Evolutionary conservation across 1,139 yeast genomes (phyloP).

Genomic region (Candida freyschussii): DNA sequence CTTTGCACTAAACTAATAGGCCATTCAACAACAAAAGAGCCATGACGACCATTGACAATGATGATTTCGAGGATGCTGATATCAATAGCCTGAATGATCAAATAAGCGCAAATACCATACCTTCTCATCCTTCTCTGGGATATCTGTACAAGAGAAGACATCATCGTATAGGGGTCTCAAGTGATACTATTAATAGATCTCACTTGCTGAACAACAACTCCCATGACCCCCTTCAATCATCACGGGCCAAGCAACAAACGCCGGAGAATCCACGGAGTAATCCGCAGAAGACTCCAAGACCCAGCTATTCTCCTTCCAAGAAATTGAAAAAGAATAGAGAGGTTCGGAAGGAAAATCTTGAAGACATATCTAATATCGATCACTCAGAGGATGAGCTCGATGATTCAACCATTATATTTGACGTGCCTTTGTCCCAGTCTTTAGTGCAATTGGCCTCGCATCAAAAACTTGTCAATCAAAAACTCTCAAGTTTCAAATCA

Average conservation of each 20-base stretch:
- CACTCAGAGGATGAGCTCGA: constrained; percentile 53
- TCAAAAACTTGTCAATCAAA: constrained; percentile 13
- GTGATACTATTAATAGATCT: constrained; percentile 17
- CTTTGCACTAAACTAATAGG: too few relatives aligned
- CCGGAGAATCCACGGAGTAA: not conserved
- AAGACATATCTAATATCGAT: constrained; percentile 20
- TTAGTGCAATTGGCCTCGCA: constrained; percentile 20
- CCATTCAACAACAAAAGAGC: too few relatives aligned
- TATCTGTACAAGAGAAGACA: constrained; percentile 11
- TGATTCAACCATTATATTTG: constrained; percentile 45
- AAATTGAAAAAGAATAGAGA: constrained; percentile 13
- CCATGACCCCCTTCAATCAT: constrained; percentile 6
- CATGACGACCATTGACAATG: too few relatives aligned
- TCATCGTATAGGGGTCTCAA: constrained; percentile 4
- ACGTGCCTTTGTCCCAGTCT: constrained; percentile 61
- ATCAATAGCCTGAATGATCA: constrained; percentile 12
- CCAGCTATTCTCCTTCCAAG: constrained; percentile 21
- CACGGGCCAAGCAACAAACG: not conserved
- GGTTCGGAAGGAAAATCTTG: constrained; percentile 13
- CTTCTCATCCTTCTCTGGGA: constrained; percentile 7
- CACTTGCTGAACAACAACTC: constrained; percentile 13
- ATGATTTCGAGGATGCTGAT: constrained; percentile 19
- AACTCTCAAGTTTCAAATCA: constrained; percentile 26
- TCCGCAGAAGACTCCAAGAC: constrained; percentile 4
- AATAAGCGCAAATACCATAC: constrained; percentile 1